Evolutionary conservation across 2,329 filamentous ascomycete species (phyloP).

Genomic region (Verticillium tricorpus): DNA sequence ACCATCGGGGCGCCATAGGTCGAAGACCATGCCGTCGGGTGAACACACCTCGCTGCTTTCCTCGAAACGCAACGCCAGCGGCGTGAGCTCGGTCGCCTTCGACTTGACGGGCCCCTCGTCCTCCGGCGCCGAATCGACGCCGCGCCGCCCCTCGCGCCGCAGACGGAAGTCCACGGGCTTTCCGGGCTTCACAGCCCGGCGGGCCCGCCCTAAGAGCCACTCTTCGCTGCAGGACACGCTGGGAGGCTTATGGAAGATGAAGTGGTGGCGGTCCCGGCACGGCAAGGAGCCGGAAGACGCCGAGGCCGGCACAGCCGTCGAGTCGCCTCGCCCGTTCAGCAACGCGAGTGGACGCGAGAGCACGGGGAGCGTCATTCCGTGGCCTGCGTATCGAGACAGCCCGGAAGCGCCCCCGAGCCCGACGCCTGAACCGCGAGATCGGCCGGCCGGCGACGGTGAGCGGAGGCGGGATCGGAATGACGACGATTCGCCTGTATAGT

Average conservation of each 20-base stretch:
- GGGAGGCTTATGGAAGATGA: conserved; percentile 48
- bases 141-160: conserved; percentile 25
- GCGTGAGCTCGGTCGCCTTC: conserved; percentile 12
- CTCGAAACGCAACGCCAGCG: conserved; percentile 8
- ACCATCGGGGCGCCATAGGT: conserved; percentile 33
- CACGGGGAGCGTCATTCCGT: not conserved
- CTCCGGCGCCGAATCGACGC: conserved; percentile 9
- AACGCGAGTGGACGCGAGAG: not conserved
- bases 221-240: conserved; percentile 44
- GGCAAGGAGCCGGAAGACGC: not conserved
- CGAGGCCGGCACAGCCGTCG: conserved; percentile 12
- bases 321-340: conserved; percentile 9
- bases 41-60: conserved; percentile 36
- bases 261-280: conserved; percentile 43
- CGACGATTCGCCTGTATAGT: conserved; percentile 29
- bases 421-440: conserved; percentile 2
- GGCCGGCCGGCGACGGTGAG: conserved; percentile 1
- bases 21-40: conserved; percentile 41
- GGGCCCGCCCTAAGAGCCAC: conserved; percentile 31
- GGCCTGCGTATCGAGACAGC: conserved; percentile 16
- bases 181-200: conserved; percentile 54
- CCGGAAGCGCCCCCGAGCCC: conserved; percentile 6
- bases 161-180: conserved; percentile 57
- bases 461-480: conserved; percentile 5
- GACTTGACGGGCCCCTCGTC: conserved; percentile 11